phyloP scores from a whole-genome alignment of 2,329 filamentous ascomycete genomes.

The Cylindrodendrum hubeiense region DNA sequence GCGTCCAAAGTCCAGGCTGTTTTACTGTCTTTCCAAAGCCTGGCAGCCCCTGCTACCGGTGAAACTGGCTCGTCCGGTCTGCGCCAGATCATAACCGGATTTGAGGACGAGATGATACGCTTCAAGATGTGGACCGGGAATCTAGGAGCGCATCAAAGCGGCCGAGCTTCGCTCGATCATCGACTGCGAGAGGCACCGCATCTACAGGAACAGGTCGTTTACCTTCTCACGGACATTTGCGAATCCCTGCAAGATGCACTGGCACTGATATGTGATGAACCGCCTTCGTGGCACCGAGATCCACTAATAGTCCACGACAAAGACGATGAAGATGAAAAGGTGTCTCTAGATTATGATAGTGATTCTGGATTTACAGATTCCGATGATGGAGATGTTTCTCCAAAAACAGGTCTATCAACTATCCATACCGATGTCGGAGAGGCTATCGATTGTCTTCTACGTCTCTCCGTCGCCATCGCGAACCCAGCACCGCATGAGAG shows the following conservation, averaged over 20 bases:
- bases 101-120: slow-evolving; percentile 4
- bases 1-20: slow-evolving; percentile 3
- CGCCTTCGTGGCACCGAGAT: rapidly evolving
- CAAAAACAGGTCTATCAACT: slow-evolving; percentile 31
- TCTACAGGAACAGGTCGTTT: slow-evolving; percentile 33
- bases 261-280: rapidly evolving
- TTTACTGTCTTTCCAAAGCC: not conserved
- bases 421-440: slow-evolving; percentile 38
- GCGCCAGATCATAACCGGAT: rapidly evolving
- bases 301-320: too few relatives aligned
- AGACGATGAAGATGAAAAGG: slow-evolving; percentile 10
- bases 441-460: slow-evolving; percentile 48
- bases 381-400: not conserved
- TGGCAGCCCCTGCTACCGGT: not conserved
- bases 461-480: slow-evolving; percentile 52
- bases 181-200: slow-evolving; percentile 36
- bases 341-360: not conserved
- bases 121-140: slow-evolving; percentile 41
- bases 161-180: slow-evolving; percentile 31
- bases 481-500: slow-evolving; percentile 52
- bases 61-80: not conserved
- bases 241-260: slow-evolving; percentile 15
- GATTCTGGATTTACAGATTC: not conserved
- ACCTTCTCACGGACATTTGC: slow-evolving; percentile 36
- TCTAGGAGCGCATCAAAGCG: slow-evolving; percentile 29